Conservation (phyloP, 2,329 filamentous ascomycete species). For the Penicillium sumatraense region DNA sequence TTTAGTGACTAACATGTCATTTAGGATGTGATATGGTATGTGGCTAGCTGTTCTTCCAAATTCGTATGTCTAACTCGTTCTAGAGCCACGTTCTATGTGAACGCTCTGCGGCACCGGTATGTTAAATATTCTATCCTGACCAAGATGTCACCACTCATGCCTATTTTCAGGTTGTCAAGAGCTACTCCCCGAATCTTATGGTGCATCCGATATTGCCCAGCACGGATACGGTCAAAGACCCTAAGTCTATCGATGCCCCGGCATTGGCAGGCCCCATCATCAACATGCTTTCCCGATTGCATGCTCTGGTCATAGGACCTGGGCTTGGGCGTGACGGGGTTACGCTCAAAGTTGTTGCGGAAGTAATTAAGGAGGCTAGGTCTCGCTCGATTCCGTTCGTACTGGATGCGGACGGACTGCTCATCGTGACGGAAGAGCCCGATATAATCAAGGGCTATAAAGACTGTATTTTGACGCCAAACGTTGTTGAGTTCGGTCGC, state of each 20-base stretch:
- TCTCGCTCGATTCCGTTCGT: conserved; percentile 76
- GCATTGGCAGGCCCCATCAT: conserved; percentile 73
- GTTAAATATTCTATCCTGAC: conserved; percentile 4
- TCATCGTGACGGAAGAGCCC: conserved; percentile 75
- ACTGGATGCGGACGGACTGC: conserved; percentile 87
- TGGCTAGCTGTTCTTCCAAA: background rate
- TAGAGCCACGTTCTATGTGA: conserved; percentile 91
- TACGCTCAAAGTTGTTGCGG: conserved; percentile 84
- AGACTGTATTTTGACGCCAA: conserved; percentile 88
- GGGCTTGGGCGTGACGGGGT: conserved; percentile 86
- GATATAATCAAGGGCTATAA: conserved; percentile 79
- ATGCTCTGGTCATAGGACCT: conserved; percentile 90
- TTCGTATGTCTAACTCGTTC: conserved; percentile 19
- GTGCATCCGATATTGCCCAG: conserved; percentile 95
- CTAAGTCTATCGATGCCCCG: conserved; percentile 56
- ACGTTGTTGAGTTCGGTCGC: conserved; percentile 88
- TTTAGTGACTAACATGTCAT: conserved; percentile 14
- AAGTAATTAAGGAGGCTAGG: conserved; percentile 78
- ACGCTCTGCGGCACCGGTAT: conserved; percentile 71
- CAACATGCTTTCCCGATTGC: conserved; percentile 80
- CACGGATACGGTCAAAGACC: conserved; percentile 56
- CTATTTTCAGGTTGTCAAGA: conserved; percentile 77
- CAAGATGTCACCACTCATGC: background rate
- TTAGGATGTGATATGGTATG: conserved; percentile 76
- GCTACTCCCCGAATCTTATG: conserved; percentile 97